These are phyloP conservation scores for Ceratonia siliqua DNA, from an alignment of 306 rosid species.

Conservation along the genomic window DNA sequence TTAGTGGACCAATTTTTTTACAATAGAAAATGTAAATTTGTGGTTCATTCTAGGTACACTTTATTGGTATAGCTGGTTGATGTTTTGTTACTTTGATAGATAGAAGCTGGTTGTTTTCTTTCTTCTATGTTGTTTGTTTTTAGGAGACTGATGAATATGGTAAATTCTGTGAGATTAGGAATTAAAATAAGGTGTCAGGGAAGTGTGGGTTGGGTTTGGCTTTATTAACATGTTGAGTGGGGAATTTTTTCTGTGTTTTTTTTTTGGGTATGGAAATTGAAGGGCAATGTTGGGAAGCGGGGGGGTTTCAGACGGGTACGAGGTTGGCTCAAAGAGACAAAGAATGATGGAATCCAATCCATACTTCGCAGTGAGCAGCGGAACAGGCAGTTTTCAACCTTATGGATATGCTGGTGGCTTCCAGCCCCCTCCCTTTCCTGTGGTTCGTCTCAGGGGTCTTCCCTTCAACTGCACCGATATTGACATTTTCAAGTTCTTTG, in stretches of 20 bases:
- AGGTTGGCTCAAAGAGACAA: constrained; percentile 99
- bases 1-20: background rate
- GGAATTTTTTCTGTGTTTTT: constrained; percentile 64
- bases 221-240: constrained; percentile 96
- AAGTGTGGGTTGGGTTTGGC: constrained; percentile 87
- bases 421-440: constrained; percentile 70
- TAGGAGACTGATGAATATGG: constrained; percentile 30
- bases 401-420: constrained; percentile 48
- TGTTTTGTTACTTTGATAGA: background rate
- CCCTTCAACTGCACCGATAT: constrained; percentile 87
- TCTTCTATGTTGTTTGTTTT: background rate
- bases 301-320: constrained; percentile 99
- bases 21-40: background rate
- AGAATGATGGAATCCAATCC: constrained; percentile 99
- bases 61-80: constrained; percentile 7
- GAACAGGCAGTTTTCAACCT: constrained; percentile 57
- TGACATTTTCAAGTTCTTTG: constrained; percentile 89
- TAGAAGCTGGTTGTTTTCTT: background rate
- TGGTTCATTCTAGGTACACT: background rate
- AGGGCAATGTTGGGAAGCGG: constrained; percentile 99
- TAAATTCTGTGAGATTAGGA: constrained; percentile 38
- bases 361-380: constrained; percentile 99
- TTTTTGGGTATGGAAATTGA: constrained; percentile 83
- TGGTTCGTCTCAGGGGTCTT: constrained; percentile 94
- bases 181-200: constrained; percentile 65